These are phyloP conservation scores for Jatropha podagrica DNA, from an alignment of 441 rosid genomes.

Conservation along the genomic window DNA sequence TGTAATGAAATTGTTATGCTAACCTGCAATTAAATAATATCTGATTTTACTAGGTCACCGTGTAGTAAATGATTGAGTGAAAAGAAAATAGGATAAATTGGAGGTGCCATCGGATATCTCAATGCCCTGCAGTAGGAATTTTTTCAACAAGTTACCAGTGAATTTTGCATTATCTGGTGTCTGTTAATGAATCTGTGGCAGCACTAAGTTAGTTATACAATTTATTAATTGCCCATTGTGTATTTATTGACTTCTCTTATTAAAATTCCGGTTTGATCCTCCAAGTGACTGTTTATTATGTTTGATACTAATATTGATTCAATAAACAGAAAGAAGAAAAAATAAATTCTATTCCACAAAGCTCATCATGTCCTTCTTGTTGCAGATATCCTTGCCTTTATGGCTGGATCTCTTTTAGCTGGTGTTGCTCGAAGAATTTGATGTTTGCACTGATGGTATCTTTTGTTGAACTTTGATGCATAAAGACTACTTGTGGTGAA, in stretches of 20 bases:
- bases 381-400: conserved; percentile 36
- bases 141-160: background rate
- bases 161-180: background rate
- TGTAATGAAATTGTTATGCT: background rate
- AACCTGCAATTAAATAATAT: background rate
- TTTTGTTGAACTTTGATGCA: background rate
- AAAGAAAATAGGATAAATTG: too few relatives aligned
- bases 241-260: background rate
- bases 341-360: background rate
- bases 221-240: background rate
- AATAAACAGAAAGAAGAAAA: background rate
- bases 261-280: background rate
- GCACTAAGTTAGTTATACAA: background rate
- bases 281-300: background rate
- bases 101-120: too few relatives aligned
- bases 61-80: background rate
- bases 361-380: background rate
- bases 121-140: background rate
- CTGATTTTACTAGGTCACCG: background rate
- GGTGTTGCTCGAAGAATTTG: background rate
- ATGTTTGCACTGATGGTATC: background rate
- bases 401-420: conserved; percentile 7
- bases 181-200: background rate
- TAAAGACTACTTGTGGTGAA: background rate
- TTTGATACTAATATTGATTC: background rate